Base-by-base conservation (phyloP, 192 early-diverging fungal species). In the Coemansia sp. region DNA sequence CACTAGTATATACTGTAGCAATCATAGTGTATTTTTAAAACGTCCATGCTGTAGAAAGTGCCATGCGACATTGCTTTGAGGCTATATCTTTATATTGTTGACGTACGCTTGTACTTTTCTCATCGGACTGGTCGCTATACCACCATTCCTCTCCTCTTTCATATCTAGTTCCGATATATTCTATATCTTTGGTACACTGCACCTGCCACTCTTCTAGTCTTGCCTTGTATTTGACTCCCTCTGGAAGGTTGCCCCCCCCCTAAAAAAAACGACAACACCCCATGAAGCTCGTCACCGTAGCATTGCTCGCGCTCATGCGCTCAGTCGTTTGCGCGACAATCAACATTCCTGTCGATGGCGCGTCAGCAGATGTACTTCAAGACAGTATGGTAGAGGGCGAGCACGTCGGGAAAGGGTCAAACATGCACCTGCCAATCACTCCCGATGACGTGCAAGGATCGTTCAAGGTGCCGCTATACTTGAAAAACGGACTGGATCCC, bases 401-500 rank as follows among this genome's bases (percentile, higher is more conserved):
- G 17, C 70, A 71, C 5, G 17, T 58, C 16, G 55, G 35, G 62
- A 47, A 4, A 62, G 62, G 4, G 75, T 69, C 55, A 77, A 74
- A 47, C 32, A 58, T 58, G 55, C 55, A 58, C 55, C 35, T 58
- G 55, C 55, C 55, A 71, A 44, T 46, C 80, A 82, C 46, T 35
- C 65, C 23, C 37, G 43, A 63, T 16, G 69, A 62, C 44, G 19
- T 62, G 7, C 28, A 74, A 42, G 75, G 75, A 5, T 61, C 58
- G 30, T 82, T 82, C 68, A 70, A 67, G 16, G 64, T 82, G 23
- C 75, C 80, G 19, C 62, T 82, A 26, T 82, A 64, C 32, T 55
- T 82, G 39, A 74, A 73, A 55, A 69, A 82, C 69, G 80, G 80
- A 32, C 61, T 77, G 42, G 80, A 82, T 17, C 80, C 80, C 17